phyloP scores from a whole-genome alignment of 495 filamentous ascomycete genomes.

The Neurospora africana region DNA sequence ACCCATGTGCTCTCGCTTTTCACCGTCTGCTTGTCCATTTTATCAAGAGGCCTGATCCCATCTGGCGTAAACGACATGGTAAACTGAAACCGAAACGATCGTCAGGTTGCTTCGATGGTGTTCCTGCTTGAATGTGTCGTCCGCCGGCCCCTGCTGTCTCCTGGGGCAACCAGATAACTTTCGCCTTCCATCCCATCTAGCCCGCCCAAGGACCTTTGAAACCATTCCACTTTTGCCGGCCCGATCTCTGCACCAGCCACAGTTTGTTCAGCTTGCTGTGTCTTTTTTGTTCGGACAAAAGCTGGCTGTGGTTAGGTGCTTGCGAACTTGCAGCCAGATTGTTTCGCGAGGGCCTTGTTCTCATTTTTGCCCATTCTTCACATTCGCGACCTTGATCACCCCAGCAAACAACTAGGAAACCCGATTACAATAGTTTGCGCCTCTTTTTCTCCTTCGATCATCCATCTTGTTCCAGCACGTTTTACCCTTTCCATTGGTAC shows the following conservation, averaged over 20 bases:
- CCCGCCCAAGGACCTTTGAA: not conserved
- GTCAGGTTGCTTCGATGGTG: not conserved
- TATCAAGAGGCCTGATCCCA: not conserved
- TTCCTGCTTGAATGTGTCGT: not conserved
- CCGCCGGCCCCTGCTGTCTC: not conserved
- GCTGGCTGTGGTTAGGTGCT: not conserved
- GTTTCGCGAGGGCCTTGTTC: not conserved
- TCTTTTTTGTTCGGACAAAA: not conserved
- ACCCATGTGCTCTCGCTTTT: not conserved
- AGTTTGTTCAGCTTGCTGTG: not conserved
- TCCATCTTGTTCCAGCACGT: not conserved
- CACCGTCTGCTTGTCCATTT: not conserved
- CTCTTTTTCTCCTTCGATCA: not conserved
- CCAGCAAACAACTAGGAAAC: not conserved
- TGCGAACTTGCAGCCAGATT: not conserved
- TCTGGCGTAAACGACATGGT: not conserved
- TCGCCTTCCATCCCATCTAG: not conserved
- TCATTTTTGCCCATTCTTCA: not conserved
- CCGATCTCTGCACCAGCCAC: not conserved
- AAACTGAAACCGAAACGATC: not conserved
- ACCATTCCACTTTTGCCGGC: not conserved
- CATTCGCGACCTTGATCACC: not conserved
- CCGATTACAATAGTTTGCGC: not conserved
- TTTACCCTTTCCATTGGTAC: not conserved
- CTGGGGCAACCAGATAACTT: not conserved